These are phyloP conservation scores for Lentinula lateritia DNA, from an alignment of 768 basidiomycete genomes.

Conservation along the genomic window DNA sequence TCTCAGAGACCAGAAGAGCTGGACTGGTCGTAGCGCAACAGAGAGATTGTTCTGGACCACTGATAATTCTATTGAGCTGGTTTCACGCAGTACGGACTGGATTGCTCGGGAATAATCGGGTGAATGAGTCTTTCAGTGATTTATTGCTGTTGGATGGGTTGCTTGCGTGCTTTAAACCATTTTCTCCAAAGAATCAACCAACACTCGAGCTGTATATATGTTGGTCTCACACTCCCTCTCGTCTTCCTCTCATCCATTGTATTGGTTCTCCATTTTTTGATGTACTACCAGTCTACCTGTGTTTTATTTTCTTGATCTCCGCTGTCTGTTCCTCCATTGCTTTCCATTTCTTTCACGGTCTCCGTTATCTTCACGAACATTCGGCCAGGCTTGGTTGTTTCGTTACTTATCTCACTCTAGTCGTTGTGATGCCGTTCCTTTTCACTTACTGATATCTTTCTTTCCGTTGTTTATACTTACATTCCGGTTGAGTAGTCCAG, in stretches of 20 bases:
- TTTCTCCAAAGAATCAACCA: neutral
- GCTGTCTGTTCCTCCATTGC: neutral
- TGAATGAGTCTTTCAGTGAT: neutral
- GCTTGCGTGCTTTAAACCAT: neutral
- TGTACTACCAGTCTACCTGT: neutral
- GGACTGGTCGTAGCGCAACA: constrained; percentile 87
- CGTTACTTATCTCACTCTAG: neutral
- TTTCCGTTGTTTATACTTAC: constrained; percentile 1
- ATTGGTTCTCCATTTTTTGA: neutral
- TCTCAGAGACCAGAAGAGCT: constrained; percentile 90
- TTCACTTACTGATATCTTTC: neutral
- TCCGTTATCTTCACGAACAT: neutral
- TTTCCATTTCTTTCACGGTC: neutral
- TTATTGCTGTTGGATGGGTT: neutral
- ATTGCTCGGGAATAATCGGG: constrained; percentile 59
- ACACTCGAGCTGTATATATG: neutral
- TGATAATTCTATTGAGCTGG: constrained; percentile 86
- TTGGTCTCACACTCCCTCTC: constrained; percentile 2
- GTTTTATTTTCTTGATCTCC: neutral
- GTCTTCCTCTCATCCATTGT: neutral
- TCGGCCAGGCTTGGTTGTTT: neutral
- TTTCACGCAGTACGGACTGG: constrained; percentile 83
- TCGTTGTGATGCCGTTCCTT: neutral
- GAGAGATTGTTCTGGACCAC: constrained; percentile 92
- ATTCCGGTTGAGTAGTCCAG: neutral